These are phyloP conservation scores for Candida albicans DNA, from an alignment of 1,139 yeast genomes.

Conservation along the genomic window DNA sequence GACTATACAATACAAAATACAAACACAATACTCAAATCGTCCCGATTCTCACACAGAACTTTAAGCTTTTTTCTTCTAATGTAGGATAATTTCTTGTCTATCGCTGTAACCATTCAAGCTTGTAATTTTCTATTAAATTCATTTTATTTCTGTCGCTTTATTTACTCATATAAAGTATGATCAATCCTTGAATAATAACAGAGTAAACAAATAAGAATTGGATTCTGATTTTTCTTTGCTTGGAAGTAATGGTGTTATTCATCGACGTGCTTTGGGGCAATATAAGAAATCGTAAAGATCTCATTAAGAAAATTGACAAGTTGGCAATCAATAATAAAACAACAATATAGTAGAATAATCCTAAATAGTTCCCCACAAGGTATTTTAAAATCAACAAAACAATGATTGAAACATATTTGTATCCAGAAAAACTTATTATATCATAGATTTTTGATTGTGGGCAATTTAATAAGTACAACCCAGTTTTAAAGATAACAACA, in stretches of 20 bases:
- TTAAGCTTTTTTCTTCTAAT: no score
- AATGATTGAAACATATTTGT: slow-evolving; percentile 84
- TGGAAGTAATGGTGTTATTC: slow-evolving; percentile 53
- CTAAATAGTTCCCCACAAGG: slow-evolving; percentile 29
- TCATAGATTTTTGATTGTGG: slow-evolving; percentile 70
- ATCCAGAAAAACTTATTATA: slow-evolving; percentile 86
- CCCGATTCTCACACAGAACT: no score
- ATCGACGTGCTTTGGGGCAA: slow-evolving; percentile 36
- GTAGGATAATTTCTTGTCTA: no score
- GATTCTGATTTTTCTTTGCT: slow-evolving; percentile 78
- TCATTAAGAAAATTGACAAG: slow-evolving; percentile 71
- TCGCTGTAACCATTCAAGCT: neutral
- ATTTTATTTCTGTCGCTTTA: slow-evolving; percentile 10
- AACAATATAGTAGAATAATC: slow-evolving; percentile 40
- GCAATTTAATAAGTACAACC: slow-evolving; percentile 48
- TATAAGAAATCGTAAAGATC: slow-evolving; percentile 79
- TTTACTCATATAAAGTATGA: slow-evolving; percentile 40
- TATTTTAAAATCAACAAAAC: slow-evolving; percentile 52
- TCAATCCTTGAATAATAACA: slow-evolving; percentile 70
- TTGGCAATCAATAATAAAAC: slow-evolving; percentile 46
- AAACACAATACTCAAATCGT: no score
- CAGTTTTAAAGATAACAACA: slow-evolving; percentile 43
- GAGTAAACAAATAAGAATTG: slow-evolving; percentile 86
- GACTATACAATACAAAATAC: no score
- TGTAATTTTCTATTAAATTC: neutral